A percentile compares a stretch with the other conserved stretches of the same genome.
phyloP scores from a whole-genome alignment of 148 eudicot species.

The Oxyria digyna region DNA sequence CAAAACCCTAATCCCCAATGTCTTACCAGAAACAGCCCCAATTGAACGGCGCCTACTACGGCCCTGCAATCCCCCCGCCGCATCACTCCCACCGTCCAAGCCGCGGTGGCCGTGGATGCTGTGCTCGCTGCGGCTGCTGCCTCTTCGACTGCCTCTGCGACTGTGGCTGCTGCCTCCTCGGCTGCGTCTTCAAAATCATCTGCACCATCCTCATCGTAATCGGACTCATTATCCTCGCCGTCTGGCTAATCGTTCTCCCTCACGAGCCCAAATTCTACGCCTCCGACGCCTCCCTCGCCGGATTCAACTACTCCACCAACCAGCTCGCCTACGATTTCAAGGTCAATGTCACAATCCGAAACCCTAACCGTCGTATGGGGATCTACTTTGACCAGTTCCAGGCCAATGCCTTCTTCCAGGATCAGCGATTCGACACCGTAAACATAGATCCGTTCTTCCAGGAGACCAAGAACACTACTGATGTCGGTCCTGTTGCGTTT shows the following conservation, averaged over 20 bases:
- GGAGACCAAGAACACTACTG: slow-evolving; percentile 29
- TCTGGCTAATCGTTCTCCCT: slow-evolving; percentile 65
- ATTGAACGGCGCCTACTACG: slow-evolving; percentile 73
- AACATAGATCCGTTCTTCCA: slow-evolving; percentile 29
- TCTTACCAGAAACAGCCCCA: slow-evolving; percentile 41
- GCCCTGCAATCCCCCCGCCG: slow-evolving; percentile 55
- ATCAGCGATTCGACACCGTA: slow-evolving; percentile 20
- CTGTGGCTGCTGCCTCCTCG: slow-evolving; percentile 39
- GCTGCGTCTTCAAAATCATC: slow-evolving; percentile 41
- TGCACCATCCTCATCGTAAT: slow-evolving; percentile 22
- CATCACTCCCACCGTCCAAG: slow-evolving; percentile 40
- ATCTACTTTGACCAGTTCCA: slow-evolving; percentile 40
- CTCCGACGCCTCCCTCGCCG: slow-evolving; percentile 35
- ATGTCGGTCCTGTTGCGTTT: slow-evolving; percentile 10
- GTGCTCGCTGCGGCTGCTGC: slow-evolving; percentile 35
- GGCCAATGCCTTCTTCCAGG: slow-evolving; percentile 26
- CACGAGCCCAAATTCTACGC: slow-evolving; percentile 48
- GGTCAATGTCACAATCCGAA: slow-evolving; percentile 20
- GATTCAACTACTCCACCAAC: slow-evolving; percentile 39
- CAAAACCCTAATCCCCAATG: not conserved
- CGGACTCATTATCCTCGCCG: slow-evolving; percentile 25
- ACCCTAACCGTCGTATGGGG: slow-evolving; percentile 34
- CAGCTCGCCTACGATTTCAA: slow-evolving; percentile 34
- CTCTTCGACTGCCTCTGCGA: slow-evolving; percentile 41
- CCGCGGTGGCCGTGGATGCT: slow-evolving; percentile 24